These are phyloP conservation scores for Cyathus pygmaeus DNA, from an alignment of 1,284 basidiomycete genomes.

Conservation along the genomic window DNA sequence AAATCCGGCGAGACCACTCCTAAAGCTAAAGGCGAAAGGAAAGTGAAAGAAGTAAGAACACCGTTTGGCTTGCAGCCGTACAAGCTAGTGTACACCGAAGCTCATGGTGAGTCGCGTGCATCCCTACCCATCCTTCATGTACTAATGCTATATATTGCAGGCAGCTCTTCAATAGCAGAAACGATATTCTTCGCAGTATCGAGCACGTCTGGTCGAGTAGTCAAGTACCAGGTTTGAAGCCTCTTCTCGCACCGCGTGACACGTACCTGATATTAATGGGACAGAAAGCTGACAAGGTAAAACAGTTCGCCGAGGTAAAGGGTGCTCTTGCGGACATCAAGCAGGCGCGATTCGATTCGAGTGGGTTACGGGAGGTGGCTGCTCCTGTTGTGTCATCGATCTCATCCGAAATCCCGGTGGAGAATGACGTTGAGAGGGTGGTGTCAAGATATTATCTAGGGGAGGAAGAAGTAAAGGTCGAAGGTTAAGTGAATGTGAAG, in stretches of 20 bases:
- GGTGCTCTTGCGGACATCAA: not conserved
- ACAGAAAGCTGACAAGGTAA: slow-evolving; percentile 38
- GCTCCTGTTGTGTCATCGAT: too few species aligned
- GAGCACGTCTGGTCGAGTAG: slow-evolving; percentile 74
- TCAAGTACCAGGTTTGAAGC: slow-evolving; percentile 63
- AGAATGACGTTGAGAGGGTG: too few species aligned
- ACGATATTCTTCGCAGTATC: slow-evolving; percentile 75
- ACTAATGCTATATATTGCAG: not conserved
- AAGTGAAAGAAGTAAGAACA: not conserved
- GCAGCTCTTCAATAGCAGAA: slow-evolving; percentile 38
- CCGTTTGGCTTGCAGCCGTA: slow-evolving; percentile 58
- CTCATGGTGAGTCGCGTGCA: not conserved
- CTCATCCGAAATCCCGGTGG: too few species aligned
- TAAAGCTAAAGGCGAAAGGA: slow-evolving; percentile 6
- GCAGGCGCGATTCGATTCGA: not conserved
- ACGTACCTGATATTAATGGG: not conserved
- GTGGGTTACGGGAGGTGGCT: too few species aligned
- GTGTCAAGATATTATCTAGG: too few species aligned
- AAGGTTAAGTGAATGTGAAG: too few species aligned
- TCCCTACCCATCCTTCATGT: not conserved
- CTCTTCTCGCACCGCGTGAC: not conserved
- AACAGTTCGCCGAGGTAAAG: slow-evolving; percentile 30
- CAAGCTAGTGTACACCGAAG: slow-evolving; percentile 52
- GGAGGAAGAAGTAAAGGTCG: too few species aligned
- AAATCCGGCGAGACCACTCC: slow-evolving; percentile 6